phyloP scores from a whole-genome alignment of 768 basidiomycete species.

The Macrolepiota dolichaula region DNA sequence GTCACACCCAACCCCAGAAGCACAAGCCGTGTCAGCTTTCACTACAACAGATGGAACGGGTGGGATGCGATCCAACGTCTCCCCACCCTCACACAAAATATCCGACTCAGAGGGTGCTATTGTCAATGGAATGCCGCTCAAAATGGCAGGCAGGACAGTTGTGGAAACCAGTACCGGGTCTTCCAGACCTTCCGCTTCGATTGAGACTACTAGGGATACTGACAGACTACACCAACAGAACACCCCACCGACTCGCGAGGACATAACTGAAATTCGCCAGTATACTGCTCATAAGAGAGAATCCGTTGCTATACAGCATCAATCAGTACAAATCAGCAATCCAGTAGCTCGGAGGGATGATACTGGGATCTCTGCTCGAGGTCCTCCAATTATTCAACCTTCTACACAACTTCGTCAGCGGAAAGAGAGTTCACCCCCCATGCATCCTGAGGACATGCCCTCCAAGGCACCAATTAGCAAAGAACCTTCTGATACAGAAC shows the following conservation, averaged over 20 bases:
- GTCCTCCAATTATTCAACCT: neutral
- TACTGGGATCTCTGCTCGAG: neutral
- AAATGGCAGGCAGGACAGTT: neutral
- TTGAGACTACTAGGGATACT: neutral
- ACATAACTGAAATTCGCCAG: neutral
- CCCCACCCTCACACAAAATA: neutral
- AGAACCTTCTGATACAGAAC: neutral
- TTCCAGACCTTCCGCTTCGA: neutral
- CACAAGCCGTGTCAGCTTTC: neutral
- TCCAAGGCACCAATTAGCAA: neutral
- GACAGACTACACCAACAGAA: neutral
- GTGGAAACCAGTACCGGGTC: neutral
- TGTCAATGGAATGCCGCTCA: neutral
- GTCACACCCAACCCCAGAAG: neutral
- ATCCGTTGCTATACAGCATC: neutral
- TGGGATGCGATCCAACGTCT: neutral
- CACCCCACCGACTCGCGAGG: neutral
- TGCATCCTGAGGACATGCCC: neutral
- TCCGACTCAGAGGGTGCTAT: neutral
- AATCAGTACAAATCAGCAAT: neutral
- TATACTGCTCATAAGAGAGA: neutral
- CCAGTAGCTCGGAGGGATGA: neutral
- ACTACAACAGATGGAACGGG: neutral
- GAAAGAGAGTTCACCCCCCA: slow-evolving; percentile 1
- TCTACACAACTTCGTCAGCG: neutral